These are phyloP conservation scores for Clathrospora elynae DNA, from an alignment of 2,329 filamentous ascomycete genomes.

Conservation along the genomic window DNA sequence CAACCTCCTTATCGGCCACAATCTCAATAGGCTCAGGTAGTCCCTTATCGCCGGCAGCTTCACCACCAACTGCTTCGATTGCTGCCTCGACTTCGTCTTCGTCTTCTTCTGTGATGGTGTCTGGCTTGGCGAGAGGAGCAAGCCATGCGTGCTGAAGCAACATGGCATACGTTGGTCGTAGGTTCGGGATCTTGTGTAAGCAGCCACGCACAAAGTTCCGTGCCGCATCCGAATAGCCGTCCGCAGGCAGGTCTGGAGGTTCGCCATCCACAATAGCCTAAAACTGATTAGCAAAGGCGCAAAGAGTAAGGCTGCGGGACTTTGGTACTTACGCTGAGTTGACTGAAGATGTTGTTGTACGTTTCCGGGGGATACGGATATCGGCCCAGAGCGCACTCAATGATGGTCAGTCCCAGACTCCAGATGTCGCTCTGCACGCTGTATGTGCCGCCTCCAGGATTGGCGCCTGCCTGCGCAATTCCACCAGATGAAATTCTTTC, in stretches of 20 bases:
- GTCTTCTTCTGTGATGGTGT: slow-evolving; percentile 72
- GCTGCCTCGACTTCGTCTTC: slow-evolving; percentile 62
- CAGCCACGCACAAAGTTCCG: slow-evolving; percentile 87
- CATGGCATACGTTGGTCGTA: slow-evolving; percentile 92
- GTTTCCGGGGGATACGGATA: slow-evolving; percentile 98
- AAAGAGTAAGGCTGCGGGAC: background rate
- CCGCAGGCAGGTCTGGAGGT: slow-evolving; percentile 81
- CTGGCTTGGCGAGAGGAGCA: slow-evolving; percentile 72
- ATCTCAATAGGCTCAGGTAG: slow-evolving; percentile 33
- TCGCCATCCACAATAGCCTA: slow-evolving; percentile 98
- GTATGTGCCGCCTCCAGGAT: slow-evolving; percentile 80
- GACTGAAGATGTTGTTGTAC: slow-evolving; percentile 97
- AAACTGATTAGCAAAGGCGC: slow-evolving; percentile 5
- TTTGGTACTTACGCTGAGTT: slow-evolving; percentile 76
- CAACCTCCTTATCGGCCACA: slow-evolving; percentile 78
- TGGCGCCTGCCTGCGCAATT: slow-evolving; percentile 70
- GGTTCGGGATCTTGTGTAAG: slow-evolving; percentile 87
- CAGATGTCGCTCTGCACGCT: slow-evolving; percentile 98
- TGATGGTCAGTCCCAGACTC: slow-evolving; percentile 91
- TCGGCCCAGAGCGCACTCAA: slow-evolving; percentile 91
- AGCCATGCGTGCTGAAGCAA: slow-evolving; percentile 91
- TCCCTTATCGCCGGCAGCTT: slow-evolving; percentile 40
- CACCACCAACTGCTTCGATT: slow-evolving; percentile 51
- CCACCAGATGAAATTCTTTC: slow-evolving; percentile 91
- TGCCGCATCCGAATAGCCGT: slow-evolving; percentile 77